Evolutionary conservation across 768 basidiomycete species (phyloP).

Genomic region (Mycena rosella): DNA sequence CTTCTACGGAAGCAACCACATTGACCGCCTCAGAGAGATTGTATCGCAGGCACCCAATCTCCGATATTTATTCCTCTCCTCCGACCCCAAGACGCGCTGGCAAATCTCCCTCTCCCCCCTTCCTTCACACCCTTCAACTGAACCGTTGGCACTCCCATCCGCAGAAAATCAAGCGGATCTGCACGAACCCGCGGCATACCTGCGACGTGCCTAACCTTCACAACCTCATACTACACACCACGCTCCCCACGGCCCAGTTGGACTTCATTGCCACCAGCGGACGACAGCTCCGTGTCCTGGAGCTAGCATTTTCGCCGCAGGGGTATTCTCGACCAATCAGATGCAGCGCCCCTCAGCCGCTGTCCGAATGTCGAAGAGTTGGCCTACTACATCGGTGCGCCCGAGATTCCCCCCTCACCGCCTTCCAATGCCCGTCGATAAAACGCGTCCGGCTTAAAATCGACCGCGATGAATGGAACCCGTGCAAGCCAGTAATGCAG

Average conservation of each 20-base stretch:
- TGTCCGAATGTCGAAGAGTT: slow-evolving; percentile 18
- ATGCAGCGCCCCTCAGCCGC: slow-evolving; percentile 26
- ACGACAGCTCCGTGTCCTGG: slow-evolving; percentile 21
- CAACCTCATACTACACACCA: slow-evolving; percentile 30
- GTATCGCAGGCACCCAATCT: slow-evolving; percentile 15
- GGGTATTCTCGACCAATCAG: slow-evolving; percentile 14
- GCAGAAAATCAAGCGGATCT: neutral
- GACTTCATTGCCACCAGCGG: slow-evolving; percentile 14
- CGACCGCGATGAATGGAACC: slow-evolving; percentile 26
- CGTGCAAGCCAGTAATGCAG: slow-evolving; percentile 11
- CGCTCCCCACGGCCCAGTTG: slow-evolving; percentile 19
- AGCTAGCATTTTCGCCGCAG: slow-evolving; percentile 32
- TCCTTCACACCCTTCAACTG: slow-evolving; percentile 23
- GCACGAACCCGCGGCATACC: neutral
- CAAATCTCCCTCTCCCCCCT: neutral
- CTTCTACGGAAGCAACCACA: slow-evolving; percentile 20
- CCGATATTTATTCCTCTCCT: slow-evolving; percentile 26
- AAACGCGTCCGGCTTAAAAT: slow-evolving; percentile 29
- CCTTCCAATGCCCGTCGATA: neutral
- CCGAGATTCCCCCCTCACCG: slow-evolving; percentile 19
- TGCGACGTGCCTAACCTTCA: neutral
- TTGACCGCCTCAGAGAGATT: slow-evolving; percentile 26
- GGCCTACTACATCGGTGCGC: slow-evolving; percentile 25
- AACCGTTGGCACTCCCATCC: slow-evolving; percentile 28
- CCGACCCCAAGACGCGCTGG: slow-evolving; percentile 22